Base-by-base conservation (phyloP, 441 rosid genomes). In the Biscutella auriculata region DNA sequence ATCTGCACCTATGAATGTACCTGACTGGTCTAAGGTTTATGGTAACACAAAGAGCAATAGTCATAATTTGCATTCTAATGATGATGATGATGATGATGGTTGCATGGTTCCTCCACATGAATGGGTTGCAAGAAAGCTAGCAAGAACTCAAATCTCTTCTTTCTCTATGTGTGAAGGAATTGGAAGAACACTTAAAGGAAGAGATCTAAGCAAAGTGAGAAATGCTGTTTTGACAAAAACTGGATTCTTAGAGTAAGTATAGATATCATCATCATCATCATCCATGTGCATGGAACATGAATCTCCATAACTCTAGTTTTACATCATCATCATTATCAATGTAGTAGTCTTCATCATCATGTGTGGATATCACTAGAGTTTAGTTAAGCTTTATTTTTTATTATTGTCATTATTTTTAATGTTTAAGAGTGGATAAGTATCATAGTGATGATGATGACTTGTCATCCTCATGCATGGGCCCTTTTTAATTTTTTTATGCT, bases 181-280 rank as follows among this genome's bases (percentile, higher is more conserved):
- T 43, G 99, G 99, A 48, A 87, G 97, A 75, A 93, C 95, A 12
- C 92, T 93, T 55, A 89, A 93, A 71, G 99, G 99, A 32, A 85
- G 99, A 70, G 97, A 93, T 71, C 96, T 93, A 17, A 93, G 96
- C 71, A 78, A 81, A 72, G 79, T 93, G 62, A 89, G 99, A 67
- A 89, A 87, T 73, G 93, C 91, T 28, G 78, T 93, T 60, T 66
- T 89, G 68, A 71, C 95, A 14, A 93, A 83, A 77, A 93, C 96
- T n/a, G 97, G 99, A 6, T 89, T 93, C 73, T 68, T 89, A 12
- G 99, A 93, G 85, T 84, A 66, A 68, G 60, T 41, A 33, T 27
- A 14, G 9, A 29, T 51, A 39, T 73, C 57, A 63, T 28, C 69
- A 60, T 37, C 65, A 61, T 39, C 62, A 57, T 73, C 70, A 63